Percentiles rank a stretch among this genome's conserved stretches.
Evolutionary conservation across 495 filamentous ascomycete species (phyloP).

Genomic region (Hypoxylon cercidicola): DNA sequence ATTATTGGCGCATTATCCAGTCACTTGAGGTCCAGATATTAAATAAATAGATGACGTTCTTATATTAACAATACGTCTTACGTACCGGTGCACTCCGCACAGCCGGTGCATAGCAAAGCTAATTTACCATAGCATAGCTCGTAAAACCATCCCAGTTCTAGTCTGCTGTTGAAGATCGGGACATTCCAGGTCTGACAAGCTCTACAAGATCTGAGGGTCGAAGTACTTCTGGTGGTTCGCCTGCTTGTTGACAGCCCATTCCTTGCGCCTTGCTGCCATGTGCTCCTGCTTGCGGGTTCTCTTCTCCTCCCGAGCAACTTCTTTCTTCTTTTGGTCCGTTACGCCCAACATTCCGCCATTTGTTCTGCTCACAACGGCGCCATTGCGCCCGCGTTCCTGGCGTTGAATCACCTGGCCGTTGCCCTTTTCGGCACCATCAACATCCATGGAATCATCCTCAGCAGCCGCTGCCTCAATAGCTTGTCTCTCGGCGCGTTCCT

Average conservation of each 20-base stretch:
- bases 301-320: slow-evolving; percentile 71
- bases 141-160: background rate
- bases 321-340: slow-evolving; percentile 72
- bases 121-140: no score
- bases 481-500: slow-evolving; percentile 69
- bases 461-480: slow-evolving; percentile 61
- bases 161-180: background rate
- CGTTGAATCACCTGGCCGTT: slow-evolving; percentile 48
- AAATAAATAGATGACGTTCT: no score
- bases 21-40: no score
- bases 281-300: slow-evolving; percentile 70
- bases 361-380: slow-evolving; percentile 67
- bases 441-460: slow-evolving; percentile 45
- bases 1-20: no score
- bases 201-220: slow-evolving; percentile 45
- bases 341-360: slow-evolving; percentile 81
- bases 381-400: slow-evolving; percentile 58
- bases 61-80: no score
- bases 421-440: slow-evolving; percentile 44
- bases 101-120: no score
- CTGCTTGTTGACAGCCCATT: slow-evolving; percentile 44
- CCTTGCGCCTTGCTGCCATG: slow-evolving; percentile 50
- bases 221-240: slow-evolving; percentile 48
- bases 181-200: slow-evolving; percentile 1
- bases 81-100: no score